Base-by-base conservation (phyloP, 148 eudicot genomes). In the Chenopodium suecicum region DNA sequence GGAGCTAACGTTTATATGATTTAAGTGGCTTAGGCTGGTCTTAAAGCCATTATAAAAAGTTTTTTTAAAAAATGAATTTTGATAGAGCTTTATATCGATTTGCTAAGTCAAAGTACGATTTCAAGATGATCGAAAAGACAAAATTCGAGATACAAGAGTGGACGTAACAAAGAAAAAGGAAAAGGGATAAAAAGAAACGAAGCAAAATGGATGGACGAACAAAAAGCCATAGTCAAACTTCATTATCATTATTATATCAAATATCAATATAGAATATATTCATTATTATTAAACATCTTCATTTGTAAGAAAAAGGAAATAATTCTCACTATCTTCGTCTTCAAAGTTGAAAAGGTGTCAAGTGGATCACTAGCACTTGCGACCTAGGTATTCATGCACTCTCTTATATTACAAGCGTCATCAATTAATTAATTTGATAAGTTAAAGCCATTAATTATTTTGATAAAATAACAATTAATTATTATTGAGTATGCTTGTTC, bases 201-300 rank as follows among this genome's bases (percentile, higher is more conserved):
- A 73, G 54, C 82, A 73, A 83, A 44, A 78, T 78, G 85, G 76
- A 78, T 83, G 85, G 85, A 83, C 78, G 12, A 72, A 83, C 73
- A 78, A 65, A 65, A 83, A 22, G 31, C 73, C 44, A 77, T 69
- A 77, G 70, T 70, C 70, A 82, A 71, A 65, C 16, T 77, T 77
- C 73, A 77, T 27, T 48, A 79, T 62, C 14, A 56, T 56, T 19
- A 56, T 56, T 13, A 56, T 56, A 56, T 12, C 7, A 19, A 17
- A 56, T 32, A 17, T 41, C 44, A 41, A 41, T 41, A 41, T 41
- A 62, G 80, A 77, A 82, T 77, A 82, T 70, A 76, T 82, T 77
- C 84, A 82, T 44, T 4, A 29, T 12, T 75, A 41, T 41, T 75
- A 37, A 74, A 16, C 19, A 74, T 41, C 10, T 27, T 25, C 47